Conservation (phyloP, 352 stramenopile genomes). For the Peronospora tabacina region DNA sequence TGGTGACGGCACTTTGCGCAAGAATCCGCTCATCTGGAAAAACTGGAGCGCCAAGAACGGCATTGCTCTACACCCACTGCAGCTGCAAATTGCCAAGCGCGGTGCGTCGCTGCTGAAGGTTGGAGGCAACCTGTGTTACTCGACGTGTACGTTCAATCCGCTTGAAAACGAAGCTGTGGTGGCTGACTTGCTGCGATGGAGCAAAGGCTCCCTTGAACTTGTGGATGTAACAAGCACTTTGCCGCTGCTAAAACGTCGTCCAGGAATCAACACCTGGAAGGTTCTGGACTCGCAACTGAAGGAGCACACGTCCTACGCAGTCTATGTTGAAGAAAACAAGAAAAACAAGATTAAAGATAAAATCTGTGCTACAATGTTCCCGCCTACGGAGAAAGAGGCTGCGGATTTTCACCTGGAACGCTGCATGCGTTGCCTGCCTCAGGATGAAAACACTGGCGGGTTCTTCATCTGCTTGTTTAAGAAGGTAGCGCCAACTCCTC, state of each 20-base stretch:
- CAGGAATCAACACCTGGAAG: constrained; percentile 90
- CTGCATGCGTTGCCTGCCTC: constrained; percentile 95
- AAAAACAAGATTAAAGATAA: constrained; percentile 72
- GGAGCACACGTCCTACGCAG: constrained; percentile 69
- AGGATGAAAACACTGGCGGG: constrained; percentile 93
- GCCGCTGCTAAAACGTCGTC: constrained; percentile 76
- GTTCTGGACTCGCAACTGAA: constrained; percentile 85
- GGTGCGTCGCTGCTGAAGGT: constrained; percentile 89
- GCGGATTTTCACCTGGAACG: constrained; percentile 80
- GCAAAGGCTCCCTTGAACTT: constrained; percentile 86
- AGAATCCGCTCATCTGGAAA: constrained; percentile 95
- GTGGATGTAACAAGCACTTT: constrained; percentile 82
- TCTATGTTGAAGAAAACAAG: constrained; percentile 45
- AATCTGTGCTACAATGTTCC: constrained; percentile 86
- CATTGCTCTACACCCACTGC: constrained; percentile 90
- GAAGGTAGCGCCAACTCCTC: constrained; percentile 74
- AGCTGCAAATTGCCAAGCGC: constrained; percentile 93
- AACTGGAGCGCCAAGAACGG: constrained; percentile 89
- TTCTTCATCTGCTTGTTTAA: constrained; percentile 98
- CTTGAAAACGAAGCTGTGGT: constrained; percentile 99
- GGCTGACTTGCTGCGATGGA: constrained; percentile 88
- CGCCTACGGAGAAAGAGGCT: constrained; percentile 72
- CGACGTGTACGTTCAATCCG: constrained; percentile 97
- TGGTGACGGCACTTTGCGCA: constrained; percentile 97
- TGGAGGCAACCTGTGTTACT: constrained; percentile 93